Base-by-base conservation (phyloP, 163 green algal species). In the Prototheca cutis region DNA sequence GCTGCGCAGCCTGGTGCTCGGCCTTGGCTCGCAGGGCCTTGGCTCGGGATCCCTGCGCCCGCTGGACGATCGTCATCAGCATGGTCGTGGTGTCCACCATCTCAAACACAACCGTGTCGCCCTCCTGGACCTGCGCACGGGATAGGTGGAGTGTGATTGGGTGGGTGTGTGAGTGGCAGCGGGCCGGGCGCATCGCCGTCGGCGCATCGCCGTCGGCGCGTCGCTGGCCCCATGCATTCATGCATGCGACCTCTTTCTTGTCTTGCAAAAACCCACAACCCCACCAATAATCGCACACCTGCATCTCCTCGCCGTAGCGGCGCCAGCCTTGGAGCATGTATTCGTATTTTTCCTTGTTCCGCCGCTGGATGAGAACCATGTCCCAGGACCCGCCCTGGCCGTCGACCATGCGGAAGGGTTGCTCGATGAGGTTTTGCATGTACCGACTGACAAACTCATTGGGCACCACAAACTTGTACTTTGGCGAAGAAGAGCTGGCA, bases 271-370 rank as follows among this genome's bases (percentile, higher is more conserved):
- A n/a, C n/a, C n/a, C n/a, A n/a, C n/a, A n/a, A n/a, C n/a, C n/a
- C n/a, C n/a, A n/a, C n/a, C n/a, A n/a, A n/a, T n/a, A n/a, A n/a
- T n/a, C n/a, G n/a, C 49, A 27, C 27, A 33, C 27, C 21, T 52
- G 25, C 18, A n/a, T 49, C 8, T 51, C 32, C 53, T 73, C 59
- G 7, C 59, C 65, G 56, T 57, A 73, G 18, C 56, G 54, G 21
- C 67, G 61, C 71, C 71, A 78, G 18, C 66, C 71, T 31, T 75
- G 63, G 25, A 79, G 59, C 49, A 73, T 79, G 53, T 79, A 75
- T 63, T 79, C 71, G 55, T 73, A 79, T 59, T 79, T 79, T 40
- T 70, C 67, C 67, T 79, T 79, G 59, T 79, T 79, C 48, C 62
- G 61, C 45, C 71, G 55, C 53, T 68, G 63, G 8, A 67, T 67